Evolutionary conservation across 306 rosid species (phyloP).

Genomic region (Quercus mongolica): DNA sequence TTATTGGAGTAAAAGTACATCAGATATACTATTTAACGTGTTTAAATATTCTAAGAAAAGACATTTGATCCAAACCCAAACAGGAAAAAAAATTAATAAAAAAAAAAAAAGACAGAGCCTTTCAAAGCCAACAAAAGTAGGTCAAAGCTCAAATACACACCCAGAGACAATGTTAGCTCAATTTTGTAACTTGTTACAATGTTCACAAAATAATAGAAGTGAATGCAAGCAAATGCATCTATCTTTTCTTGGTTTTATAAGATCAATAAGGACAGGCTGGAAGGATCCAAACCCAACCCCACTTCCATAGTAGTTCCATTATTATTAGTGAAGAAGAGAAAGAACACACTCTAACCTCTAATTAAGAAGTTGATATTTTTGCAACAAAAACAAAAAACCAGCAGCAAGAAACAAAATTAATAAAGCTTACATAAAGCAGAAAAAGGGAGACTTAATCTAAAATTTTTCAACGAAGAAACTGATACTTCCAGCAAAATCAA

Average conservation of each 20-base stretch:
- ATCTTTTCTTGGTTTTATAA: conserved; percentile 29
- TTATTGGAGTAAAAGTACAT: too few relatives aligned
- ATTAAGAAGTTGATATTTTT: conserved; percentile 38
- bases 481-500: too few relatives aligned
- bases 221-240: conserved; percentile 23
- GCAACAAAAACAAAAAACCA: conserved; percentile 31
- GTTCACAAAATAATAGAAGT: conserved; percentile 20
- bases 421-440: conserved; percentile 57
- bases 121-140: conserved; percentile 50
- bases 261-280: conserved; percentile 79
- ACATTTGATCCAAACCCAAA: conserved; percentile 2
- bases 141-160: conserved; percentile 53
- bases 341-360: conserved; percentile 31
- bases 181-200: conserved; percentile 10
- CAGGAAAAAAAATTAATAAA: not conserved
- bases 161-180: conserved; percentile 17
- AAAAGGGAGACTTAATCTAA: conserved; percentile 27
- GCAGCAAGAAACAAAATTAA: conserved; percentile 14
- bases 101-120: conserved; percentile 37
- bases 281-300: conserved; percentile 77
- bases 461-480: too few relatives aligned
- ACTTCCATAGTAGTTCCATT: conserved; percentile 38
- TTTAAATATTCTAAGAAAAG: not conserved
- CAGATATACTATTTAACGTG: too few relatives aligned
- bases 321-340: conserved; percentile 38